Evolutionary conservation across 768 basidiomycete species (phyloP), one percentile per base, ranked within the genome.

Genomic region (Phaeolepiota aurea): DNA sequence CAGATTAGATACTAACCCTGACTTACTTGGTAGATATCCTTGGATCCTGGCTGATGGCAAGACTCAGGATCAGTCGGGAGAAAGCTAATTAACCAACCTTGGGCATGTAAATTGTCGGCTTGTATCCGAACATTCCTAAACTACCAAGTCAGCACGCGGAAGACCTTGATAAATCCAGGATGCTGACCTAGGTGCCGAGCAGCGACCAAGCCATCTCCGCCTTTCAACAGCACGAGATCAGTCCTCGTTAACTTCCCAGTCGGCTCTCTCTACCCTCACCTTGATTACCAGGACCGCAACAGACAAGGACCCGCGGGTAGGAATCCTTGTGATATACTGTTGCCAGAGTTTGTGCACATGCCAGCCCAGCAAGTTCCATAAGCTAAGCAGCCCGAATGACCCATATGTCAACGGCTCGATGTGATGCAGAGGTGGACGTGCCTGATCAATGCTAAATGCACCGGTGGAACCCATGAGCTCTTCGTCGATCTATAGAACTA

Each of bases 271-370:
- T 16, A 12, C 2, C 36, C 41, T 14, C 43, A 62, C 77, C 90
- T 68, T 98, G 94, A 54, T 98, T 98, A 31, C 96, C 96, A 4
- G 96, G 93, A 13, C 96, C 96, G 56, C 93, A 97, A 53, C 88
- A 91, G 9, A 98, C 87, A n/a, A 98, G 67, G 4, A 98, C 89
- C 9, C 79, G 75, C 25, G 72, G 73, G 57, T 87, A 79, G 33
- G 68, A 72, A 2, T 79, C 76, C 20, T 72, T 77, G 30, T 65
- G 67, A 56, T 89, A 98, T 0, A 80, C 77, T n/a, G 69, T 81
- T 4, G 85, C 80, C 2, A 97, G 64, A 0, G 87, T 76, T 56
- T 93, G 88, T 0, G 94, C 96, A 54, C 93, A 93, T 1, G 94
- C 83, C 7, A 98, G 66, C 1, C 96, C 96, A 20, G 94, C 94